A percentile compares a stretch with the other conserved stretches of the same genome.
Conservation (phyloP, 345 rosid genomes). For the Syzygium oleosum region DNA sequence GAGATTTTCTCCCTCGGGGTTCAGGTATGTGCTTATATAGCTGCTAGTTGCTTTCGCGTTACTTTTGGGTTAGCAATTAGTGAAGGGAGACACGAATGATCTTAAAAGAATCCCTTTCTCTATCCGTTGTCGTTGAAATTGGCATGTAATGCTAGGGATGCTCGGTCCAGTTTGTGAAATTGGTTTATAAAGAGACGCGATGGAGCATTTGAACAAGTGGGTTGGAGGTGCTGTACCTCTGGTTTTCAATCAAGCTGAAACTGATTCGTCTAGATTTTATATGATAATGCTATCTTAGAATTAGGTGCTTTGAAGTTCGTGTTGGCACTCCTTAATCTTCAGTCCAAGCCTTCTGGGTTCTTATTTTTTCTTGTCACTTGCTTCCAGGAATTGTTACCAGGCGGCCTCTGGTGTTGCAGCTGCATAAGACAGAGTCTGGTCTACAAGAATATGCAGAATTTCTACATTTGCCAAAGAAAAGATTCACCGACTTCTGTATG, state of each 20-base stretch:
- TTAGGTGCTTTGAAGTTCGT: neutral
- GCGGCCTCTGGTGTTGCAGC: constrained; percentile 63
- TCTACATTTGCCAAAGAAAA: constrained; percentile 43
- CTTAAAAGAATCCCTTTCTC: neutral
- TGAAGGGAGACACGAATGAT: neutral
- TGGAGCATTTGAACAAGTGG: neutral
- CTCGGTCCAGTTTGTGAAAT: neutral
- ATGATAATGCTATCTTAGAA: neutral
- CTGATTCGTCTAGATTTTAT: neutral
- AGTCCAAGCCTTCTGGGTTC: neutral
- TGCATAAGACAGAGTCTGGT: constrained; percentile 44
- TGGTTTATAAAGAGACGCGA: neutral
- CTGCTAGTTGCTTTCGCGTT: neutral
- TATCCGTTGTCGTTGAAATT: neutral
- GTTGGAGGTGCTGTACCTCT: neutral
- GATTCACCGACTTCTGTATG: constrained; percentile 38
- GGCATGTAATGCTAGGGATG: neutral
- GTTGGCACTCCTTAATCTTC: neutral
- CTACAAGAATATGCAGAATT: constrained; percentile 57
- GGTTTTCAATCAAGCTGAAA: neutral
- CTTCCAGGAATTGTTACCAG: constrained; percentile 56
- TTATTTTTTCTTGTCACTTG: neutral
- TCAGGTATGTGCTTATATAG: constrained; percentile 25
- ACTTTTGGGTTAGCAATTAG: neutral
- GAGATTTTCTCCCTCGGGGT: constrained; percentile 66